These are phyloP conservation scores for Cordyceps cicadae DNA, from an alignment of 2,329 filamentous ascomycete genomes.

Conservation along the genomic window DNA sequence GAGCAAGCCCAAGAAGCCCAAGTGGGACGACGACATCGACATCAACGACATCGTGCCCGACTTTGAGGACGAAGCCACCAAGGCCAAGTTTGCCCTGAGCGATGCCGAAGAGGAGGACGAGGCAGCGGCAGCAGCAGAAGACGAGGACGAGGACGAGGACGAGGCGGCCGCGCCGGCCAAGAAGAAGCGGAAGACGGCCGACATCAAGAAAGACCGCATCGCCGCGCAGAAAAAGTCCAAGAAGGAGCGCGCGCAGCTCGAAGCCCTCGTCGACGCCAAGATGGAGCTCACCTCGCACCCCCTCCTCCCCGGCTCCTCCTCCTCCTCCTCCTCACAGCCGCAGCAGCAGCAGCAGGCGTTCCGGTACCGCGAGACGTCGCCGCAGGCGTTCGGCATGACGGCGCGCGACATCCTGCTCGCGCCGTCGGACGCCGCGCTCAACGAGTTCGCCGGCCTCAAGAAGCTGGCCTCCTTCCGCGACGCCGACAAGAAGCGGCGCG, in stretches of 20 bases:
- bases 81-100: slow-evolving; percentile 47
- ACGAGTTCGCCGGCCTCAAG: slow-evolving; percentile 87
- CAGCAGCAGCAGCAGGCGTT: slow-evolving; percentile 40
- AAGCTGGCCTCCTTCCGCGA: slow-evolving; percentile 89
- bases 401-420: slow-evolving; percentile 83
- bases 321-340: slow-evolving; percentile 8
- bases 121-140: slow-evolving; percentile 29
- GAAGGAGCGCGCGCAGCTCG: slow-evolving; percentile 73
- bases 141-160: slow-evolving; percentile 24
- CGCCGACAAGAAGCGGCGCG: slow-evolving; percentile 77
- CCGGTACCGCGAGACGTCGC: slow-evolving; percentile 91
- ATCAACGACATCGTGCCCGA: slow-evolving; percentile 88
- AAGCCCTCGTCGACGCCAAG: slow-evolving; percentile 75
- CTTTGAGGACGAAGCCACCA: slow-evolving; percentile 58
- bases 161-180: slow-evolving; percentile 38
- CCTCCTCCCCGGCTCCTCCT: slow-evolving; percentile 34
- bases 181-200: slow-evolving; percentile 52
- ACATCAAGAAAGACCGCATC: slow-evolving; percentile 50
- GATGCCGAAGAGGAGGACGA: slow-evolving; percentile 32
- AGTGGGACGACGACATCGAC: slow-evolving; percentile 95
- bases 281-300: slow-evolving; percentile 64
- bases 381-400: slow-evolving; percentile 81
- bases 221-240: slow-evolving; percentile 63
- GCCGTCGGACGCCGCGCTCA: slow-evolving; percentile 75
- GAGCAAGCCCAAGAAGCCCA: slow-evolving; percentile 48